These are phyloP conservation scores for Lineolata rhizophorae DNA, from an alignment of 495 filamentous ascomycete genomes.

Conservation along the genomic window DNA sequence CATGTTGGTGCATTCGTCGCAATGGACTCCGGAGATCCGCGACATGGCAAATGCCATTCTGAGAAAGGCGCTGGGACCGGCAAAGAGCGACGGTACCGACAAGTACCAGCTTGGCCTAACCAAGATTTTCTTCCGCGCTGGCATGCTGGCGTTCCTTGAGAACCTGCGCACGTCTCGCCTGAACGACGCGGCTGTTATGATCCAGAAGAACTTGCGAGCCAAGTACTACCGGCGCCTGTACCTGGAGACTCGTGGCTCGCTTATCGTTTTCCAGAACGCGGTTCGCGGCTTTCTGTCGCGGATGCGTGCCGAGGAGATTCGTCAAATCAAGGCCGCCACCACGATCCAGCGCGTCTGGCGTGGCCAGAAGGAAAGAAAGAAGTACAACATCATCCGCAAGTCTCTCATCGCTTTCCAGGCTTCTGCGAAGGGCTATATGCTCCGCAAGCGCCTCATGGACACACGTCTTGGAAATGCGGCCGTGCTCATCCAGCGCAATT, in stretches of 20 bases:
- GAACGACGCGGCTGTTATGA: constrained; percentile 92
- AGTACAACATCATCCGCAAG: constrained; percentile 50
- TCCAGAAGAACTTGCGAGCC: constrained; percentile 91
- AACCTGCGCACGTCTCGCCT: constrained; percentile 74
- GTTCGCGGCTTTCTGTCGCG: constrained; percentile 54
- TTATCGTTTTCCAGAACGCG: constrained; percentile 57
- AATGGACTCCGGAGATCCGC: constrained; percentile 85
- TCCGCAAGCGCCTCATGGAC: constrained; percentile 73
- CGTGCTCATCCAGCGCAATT: constrained; percentile 69
- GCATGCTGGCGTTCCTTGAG: constrained; percentile 95
- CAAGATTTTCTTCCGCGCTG: constrained; percentile 97
- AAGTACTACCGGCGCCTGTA: constrained; percentile 92
- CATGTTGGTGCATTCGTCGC: constrained; percentile 79
- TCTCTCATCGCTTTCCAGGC: constrained; percentile 76
- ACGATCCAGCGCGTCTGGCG: constrained; percentile 91
- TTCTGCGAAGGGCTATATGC: constrained; percentile 72
- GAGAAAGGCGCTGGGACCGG: constrained; percentile 61
- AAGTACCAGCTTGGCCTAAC: constrained; percentile 94
- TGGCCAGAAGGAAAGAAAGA: constrained; percentile 65
- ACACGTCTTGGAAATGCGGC: constrained; percentile 86
- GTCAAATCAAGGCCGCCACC: constrained; percentile 67
- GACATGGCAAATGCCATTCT: constrained; percentile 86
- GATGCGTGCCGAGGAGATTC: constrained; percentile 55
- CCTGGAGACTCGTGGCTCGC: constrained; percentile 61
- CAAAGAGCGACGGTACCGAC: constrained; percentile 58